A percentile compares a stretch with the other conserved stretches of the same genome.
Conservation (phyloP, 257 asterid species). For the Solanum pennellii region DNA sequence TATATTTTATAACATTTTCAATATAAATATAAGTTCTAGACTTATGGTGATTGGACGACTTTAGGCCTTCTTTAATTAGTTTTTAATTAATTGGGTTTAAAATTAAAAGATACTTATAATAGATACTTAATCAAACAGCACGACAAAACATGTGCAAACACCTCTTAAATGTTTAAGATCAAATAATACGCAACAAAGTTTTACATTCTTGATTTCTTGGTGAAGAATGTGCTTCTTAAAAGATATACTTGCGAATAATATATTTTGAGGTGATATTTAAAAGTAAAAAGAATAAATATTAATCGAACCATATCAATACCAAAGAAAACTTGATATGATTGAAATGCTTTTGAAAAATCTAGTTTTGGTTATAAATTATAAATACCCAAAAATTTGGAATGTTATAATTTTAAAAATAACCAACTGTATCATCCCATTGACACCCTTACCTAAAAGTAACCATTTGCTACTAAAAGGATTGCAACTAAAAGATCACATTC, state of each 20-base stretch:
- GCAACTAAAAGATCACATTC: too few relatives aligned
- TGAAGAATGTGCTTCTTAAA: not conserved
- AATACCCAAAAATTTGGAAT: not conserved
- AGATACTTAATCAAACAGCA: not conserved
- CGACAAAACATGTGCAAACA: not conserved
- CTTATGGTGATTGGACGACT: not conserved
- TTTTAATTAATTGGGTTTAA: too few relatives aligned
- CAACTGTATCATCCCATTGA: not conserved
- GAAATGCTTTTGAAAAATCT: too few relatives aligned
- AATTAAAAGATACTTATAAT: not conserved
- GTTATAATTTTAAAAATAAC: not conserved
- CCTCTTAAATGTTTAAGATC: not conserved
- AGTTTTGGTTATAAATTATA: not conserved
- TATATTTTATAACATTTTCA: not conserved
- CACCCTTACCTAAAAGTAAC: not conserved
- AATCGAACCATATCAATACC: not conserved
- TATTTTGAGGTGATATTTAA: not conserved
- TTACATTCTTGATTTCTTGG: not conserved
- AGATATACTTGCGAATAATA: not conserved
- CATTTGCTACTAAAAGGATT: too few relatives aligned
- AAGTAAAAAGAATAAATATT: too few relatives aligned
- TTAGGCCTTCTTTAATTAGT: not conserved
- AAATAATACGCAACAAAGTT: not conserved
- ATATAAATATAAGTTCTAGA: not conserved
- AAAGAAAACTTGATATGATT: not conserved